Evolutionary conservation across 2,329 filamentous ascomycete genomes (phyloP), one percentile per base, ranked within the genome.

Genomic region (Penicillium occitanis): DNA sequence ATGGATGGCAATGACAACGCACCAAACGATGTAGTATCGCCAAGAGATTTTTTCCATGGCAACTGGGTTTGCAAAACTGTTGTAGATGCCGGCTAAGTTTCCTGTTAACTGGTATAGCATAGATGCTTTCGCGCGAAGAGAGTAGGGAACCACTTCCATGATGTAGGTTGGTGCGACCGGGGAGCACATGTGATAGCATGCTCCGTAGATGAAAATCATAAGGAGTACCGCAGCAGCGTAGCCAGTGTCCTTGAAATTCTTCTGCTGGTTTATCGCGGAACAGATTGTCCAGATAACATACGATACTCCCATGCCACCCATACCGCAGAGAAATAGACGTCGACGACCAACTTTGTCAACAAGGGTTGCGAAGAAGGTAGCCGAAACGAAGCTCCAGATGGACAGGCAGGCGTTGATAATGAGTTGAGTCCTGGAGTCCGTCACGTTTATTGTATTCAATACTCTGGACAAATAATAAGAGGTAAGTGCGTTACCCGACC

Each of bases 401-500:
- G 58, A 61, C 8, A 69, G 42, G 14, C 63, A 53, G 3, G 71
- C 73, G 51, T 80, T 80, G 68, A 82, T 79, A 19, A 76, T 70
- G 1, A 77, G 72, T 66, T 80, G 76, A 7, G 73, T 69, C 3
- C 70, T 70, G 5, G 74, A 70, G 59, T 74, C 70, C 0, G 75
- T 77, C 67, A 81, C 73, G 4, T 78, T 78, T 44, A 81, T 75
- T 19, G 72, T 73, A 33, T 76, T 70, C 44, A 81, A 72, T 13
- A 81, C 73, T 2, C 74, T 73, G 2, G 73, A 70, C 13, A 79
- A 70, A 64, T 79, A 76, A 68, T 78, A 78, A 0, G 73, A 72
- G n/a, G 80, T 73, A 59, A 80, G 72, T 13, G 75, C 77, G 50
- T 80, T 79, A 7, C 79, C 79, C 0, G 72, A 73, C 72, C 77